Conservation (phyloP, 441 rosid genomes). For the Corymbia citriodora region DNA sequence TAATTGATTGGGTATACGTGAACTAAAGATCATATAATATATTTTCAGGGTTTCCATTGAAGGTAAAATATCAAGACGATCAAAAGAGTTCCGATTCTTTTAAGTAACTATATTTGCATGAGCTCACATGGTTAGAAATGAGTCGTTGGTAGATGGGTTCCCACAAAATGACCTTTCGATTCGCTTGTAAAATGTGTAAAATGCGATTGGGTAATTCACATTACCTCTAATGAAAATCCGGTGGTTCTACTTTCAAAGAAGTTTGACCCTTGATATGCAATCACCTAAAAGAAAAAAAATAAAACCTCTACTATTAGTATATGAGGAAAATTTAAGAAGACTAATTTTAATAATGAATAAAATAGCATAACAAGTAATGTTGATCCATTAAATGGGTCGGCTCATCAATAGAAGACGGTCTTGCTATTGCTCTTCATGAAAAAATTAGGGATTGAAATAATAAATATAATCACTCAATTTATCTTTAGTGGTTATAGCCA, state of each 20-base stretch:
- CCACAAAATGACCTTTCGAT: background rate
- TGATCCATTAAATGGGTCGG: background rate
- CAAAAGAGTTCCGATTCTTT: no score
- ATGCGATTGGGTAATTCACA: background rate
- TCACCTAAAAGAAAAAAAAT: no score
- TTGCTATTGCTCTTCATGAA: background rate
- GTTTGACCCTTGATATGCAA: background rate
- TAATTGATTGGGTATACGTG: background rate
- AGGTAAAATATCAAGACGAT: background rate
- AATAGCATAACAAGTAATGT: background rate
- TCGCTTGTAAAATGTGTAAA: background rate
- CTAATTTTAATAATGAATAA: background rate
- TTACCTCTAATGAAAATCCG: background rate
- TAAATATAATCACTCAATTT: background rate
- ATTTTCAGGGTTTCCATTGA: fast-evolving
- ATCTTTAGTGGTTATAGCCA: background rate
- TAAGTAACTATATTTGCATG: background rate
- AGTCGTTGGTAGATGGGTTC: background rate
- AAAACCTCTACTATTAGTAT: no score
- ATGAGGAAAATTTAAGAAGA: no score
- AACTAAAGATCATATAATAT: fast-evolving
- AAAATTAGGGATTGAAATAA: background rate
- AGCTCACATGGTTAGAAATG: background rate
- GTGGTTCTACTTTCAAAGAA: background rate
- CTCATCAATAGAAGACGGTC: background rate